Base-by-base conservation (phyloP, 2,329 filamentous ascomycete species). In the Ophiocordyceps robertsii region DNA sequence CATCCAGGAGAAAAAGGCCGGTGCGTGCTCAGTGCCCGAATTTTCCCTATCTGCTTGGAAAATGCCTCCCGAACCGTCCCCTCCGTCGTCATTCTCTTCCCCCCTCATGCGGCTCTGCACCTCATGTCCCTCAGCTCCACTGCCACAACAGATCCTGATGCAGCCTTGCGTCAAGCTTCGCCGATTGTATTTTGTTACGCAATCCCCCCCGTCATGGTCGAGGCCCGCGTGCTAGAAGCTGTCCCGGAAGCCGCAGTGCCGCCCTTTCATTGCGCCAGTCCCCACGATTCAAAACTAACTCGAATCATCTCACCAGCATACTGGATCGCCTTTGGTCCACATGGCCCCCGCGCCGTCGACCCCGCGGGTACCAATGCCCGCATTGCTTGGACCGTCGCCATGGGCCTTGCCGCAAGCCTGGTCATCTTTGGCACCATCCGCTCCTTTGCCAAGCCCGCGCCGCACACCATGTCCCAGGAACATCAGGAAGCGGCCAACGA, bases 261-360 rank as follows among this genome's bases (percentile, higher is more conserved):
- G 3, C 24, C 24, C 13, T 27, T 8, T 3, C 14, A 8, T 10
- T 45, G 32, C 40, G 14, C 39, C 13, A 37, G 17, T 17, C 36
- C 41, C 12, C 42, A 53, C 46, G 41, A 30, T 2, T 10, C 41
- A 52, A 56, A 54, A 58, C 62, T 63, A 58, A 67, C 56, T 58
- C 50, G 60, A 60, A 54, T 48, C 56, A 53, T 58, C 55, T 61
- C 53, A 58, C 65, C 63, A 98, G 92, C 92, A 51, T 98, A 96
- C 80, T 98, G 85, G 82, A 95, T 98, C 60, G 89, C 92, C 53
- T 98, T 98, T 63, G 92, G 92, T 52, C 82, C 89, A 60, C 92
- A 98, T 68, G 92, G 92, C 45, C 92, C 92, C 56, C 90, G 92
- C 56, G 81, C 90, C 53, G 70, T 74, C 49, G 65, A 83, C 53